Evolutionary conservation across 2,329 filamentous ascomycete genomes (phyloP).

Genomic region (Lizonia empirigonia): DNA sequence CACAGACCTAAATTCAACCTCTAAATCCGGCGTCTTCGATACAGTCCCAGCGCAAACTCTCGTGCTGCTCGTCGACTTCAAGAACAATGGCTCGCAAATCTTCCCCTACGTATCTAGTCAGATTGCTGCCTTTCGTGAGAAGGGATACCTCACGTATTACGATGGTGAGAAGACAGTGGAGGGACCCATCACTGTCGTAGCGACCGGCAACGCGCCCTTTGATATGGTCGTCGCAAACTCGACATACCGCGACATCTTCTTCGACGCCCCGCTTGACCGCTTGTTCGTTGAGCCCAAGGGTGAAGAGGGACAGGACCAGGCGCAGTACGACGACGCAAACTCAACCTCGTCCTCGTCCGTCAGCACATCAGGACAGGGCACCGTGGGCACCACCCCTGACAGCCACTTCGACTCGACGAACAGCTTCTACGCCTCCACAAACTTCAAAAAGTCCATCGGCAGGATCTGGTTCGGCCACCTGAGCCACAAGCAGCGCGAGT

Average conservation of each 20-base stretch:
- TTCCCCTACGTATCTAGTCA: conserved; percentile 49
- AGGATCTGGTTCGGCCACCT: conserved; percentile 56
- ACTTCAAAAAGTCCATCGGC: conserved; percentile 62
- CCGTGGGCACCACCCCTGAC: conserved; percentile 47
- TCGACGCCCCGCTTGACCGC: conserved; percentile 56
- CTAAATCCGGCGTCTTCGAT: conserved; percentile 58
- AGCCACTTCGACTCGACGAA: conserved; percentile 56
- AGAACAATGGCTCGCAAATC: conserved; percentile 46
- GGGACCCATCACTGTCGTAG: conserved; percentile 59
- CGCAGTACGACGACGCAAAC: conserved; percentile 8
- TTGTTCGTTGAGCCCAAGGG: conserved; percentile 42
- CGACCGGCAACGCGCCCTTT: conserved; percentile 60
- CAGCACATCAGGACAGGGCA: conserved; percentile 51
- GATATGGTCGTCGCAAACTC: conserved; percentile 54
- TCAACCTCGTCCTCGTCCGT: neutral
- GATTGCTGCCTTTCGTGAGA: conserved; percentile 55
- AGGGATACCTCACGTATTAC: conserved; percentile 58
- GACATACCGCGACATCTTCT: conserved; percentile 61
- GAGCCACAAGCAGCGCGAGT: conserved; percentile 51
- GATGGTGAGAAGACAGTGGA: conserved; percentile 50
- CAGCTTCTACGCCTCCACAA: conserved; percentile 69
- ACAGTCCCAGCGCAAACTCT: conserved; percentile 56
- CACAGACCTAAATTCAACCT: conserved; percentile 17
- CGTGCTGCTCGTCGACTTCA: conserved; percentile 60
- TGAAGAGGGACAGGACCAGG: conserved; percentile 2